These are phyloP conservation scores for Ambrosiella beaveri DNA, from an alignment of 2,329 filamentous ascomycete species.

Conservation along the genomic window DNA sequence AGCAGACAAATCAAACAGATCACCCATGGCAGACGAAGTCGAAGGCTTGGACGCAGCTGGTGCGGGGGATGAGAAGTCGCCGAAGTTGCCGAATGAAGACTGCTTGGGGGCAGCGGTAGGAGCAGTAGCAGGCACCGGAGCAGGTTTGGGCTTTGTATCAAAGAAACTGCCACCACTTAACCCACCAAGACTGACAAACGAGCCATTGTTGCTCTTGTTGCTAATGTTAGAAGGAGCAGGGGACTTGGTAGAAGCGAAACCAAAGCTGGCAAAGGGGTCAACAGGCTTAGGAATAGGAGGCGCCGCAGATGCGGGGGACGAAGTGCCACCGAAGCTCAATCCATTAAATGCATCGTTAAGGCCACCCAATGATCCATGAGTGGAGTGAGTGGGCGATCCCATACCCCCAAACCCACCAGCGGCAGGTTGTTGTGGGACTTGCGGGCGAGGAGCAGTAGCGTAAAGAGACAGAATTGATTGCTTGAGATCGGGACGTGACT, in stretches of 20 bases:
- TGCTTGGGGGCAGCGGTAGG: slow-evolving; percentile 29
- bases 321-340: slow-evolving; percentile 24
- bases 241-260: slow-evolving; percentile 20
- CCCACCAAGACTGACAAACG: slow-evolving; percentile 27
- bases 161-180: slow-evolving; percentile 70
- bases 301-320: slow-evolving; percentile 19
- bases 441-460: slow-evolving; percentile 63
- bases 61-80: slow-evolving; percentile 43
- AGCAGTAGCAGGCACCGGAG: slow-evolving; percentile 16
- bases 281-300: slow-evolving; percentile 26
- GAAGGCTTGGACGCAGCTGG: slow-evolving; percentile 25
- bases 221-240: slow-evolving; percentile 22
- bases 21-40: slow-evolving; percentile 46
- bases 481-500: slow-evolving; percentile 82
- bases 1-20: slow-evolving; percentile 64
- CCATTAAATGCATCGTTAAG: slow-evolving; percentile 57
- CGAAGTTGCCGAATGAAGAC: slow-evolving; percentile 41
- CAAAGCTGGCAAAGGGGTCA: slow-evolving; percentile 46
- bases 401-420: slow-evolving; percentile 49
- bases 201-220: slow-evolving; percentile 13
- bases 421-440: slow-evolving; percentile 38
- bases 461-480: slow-evolving; percentile 95
- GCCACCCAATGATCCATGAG: slow-evolving; percentile 36
- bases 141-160: slow-evolving; percentile 34
- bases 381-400: slow-evolving; percentile 37